Evolutionary conservation across 2,329 filamentous ascomycete genomes (phyloP).

Genomic region (Cyphellophora attinorum): DNA sequence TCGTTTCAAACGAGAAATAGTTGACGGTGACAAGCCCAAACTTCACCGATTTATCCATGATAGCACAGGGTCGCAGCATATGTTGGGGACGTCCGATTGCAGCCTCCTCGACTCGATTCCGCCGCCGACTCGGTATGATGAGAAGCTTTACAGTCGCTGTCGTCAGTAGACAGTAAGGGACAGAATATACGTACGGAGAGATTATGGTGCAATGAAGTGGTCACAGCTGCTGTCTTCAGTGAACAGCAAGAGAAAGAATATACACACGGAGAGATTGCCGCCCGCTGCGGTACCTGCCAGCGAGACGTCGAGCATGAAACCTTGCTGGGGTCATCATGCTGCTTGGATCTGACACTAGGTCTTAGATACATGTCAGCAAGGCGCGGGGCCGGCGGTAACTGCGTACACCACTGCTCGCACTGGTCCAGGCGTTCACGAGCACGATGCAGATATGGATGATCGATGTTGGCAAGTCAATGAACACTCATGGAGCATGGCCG

Average conservation of each 20-base stretch:
- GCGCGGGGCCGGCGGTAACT: slow-evolving; percentile 40
- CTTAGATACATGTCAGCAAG: slow-evolving; percentile 30
- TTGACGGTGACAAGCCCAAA: not conserved
- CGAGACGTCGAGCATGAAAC: slow-evolving; percentile 11
- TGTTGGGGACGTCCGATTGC: not conserved
- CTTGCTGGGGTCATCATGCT: slow-evolving; percentile 10
- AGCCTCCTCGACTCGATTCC: not conserved
- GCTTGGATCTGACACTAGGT: slow-evolving; percentile 7
- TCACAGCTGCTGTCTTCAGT: too few species aligned
- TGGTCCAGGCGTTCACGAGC: slow-evolving; percentile 45
- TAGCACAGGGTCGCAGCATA: not conserved
- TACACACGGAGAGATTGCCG: slow-evolving; percentile 13
- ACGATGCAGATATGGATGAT: slow-evolving; percentile 26
- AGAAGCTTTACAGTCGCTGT: too few species aligned
- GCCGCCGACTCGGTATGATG: too few species aligned
- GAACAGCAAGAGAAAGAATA: too few species aligned
- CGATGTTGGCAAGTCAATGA: not conserved
- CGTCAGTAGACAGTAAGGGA: too few species aligned
- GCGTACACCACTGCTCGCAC: slow-evolving; percentile 45
- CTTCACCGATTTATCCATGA: not conserved
- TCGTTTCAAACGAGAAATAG: not conserved
- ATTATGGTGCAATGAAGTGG: too few species aligned
- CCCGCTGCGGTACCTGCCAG: slow-evolving; percentile 12
- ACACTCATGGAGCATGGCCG: too few species aligned
- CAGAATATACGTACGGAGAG: too few species aligned